Evolutionary conservation across 768 basidiomycete genomes (phyloP).

Genomic region (Suillus fuscotomentosus): DNA sequence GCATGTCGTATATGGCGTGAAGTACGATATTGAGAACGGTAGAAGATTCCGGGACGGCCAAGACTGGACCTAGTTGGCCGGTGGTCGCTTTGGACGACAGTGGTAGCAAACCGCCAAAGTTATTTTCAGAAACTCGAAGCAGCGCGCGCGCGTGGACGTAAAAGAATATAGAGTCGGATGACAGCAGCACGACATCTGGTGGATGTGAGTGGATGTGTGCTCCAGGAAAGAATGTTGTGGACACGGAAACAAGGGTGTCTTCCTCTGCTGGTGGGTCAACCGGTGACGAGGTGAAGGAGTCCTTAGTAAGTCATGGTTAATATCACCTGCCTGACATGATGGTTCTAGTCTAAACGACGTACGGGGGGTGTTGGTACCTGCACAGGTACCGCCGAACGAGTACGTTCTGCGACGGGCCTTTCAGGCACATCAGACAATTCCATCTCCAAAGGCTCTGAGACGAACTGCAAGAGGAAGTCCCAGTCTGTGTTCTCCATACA

Average conservation of each 20-base stretch:
- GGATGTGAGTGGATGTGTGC: slow-evolving; percentile 54
- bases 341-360: slow-evolving; percentile 22
- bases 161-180: slow-evolving; percentile 81
- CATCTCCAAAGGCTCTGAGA: slow-evolving; percentile 43
- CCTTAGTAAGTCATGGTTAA: slow-evolving; percentile 19
- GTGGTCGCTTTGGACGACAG: slow-evolving; percentile 34
- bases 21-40: slow-evolving; percentile 68
- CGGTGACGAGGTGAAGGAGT: slow-evolving; percentile 33
- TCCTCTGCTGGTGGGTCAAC: slow-evolving; percentile 35
- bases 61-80: slow-evolving; percentile 49
- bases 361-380: slow-evolving; percentile 72
- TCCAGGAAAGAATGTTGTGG: slow-evolving; percentile 79
- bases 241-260: slow-evolving; percentile 64
- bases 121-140: slow-evolving; percentile 59
- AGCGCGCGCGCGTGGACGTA: slow-evolving; percentile 69
- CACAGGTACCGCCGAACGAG: slow-evolving; percentile 18
- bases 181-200: slow-evolving; percentile 65
- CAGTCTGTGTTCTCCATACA: slow-evolving; percentile 50
- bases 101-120: slow-evolving; percentile 60
- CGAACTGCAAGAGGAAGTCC: slow-evolving; percentile 63
- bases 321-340: slow-evolving; percentile 10
- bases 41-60: slow-evolving; percentile 60
- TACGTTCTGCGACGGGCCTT: slow-evolving; percentile 31
- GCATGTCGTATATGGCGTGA: slow-evolving; percentile 69
- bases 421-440: slow-evolving; percentile 32